Percentiles rank a stretch among this genome's conserved stretches.
phyloP scores from a whole-genome alignment of 352 stramenopile species.

The Globisporangium cylindrosporum region DNA sequence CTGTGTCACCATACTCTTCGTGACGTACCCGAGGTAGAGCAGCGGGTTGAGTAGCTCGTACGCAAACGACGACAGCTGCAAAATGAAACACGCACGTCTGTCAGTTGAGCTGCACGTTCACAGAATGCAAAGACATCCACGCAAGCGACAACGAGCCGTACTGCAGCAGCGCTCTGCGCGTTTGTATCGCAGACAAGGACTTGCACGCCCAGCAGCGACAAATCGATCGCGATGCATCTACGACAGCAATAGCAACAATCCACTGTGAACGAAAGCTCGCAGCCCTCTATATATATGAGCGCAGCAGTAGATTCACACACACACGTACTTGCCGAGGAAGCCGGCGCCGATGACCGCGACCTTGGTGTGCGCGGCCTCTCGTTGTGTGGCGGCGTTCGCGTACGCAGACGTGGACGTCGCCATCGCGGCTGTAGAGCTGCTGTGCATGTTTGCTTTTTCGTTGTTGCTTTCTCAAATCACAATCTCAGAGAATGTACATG shows the following conservation, averaged over 20 bases:
- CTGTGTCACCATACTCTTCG: conserved; percentile 68
- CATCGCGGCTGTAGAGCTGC: neutral
- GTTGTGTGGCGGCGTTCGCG: conserved; percentile 17
- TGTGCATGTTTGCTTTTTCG: too few species aligned
- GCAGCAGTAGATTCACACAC: neutral
- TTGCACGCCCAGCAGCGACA: conserved; percentile 56
- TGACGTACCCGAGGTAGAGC: conserved; percentile 72
- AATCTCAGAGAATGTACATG: too few species aligned
- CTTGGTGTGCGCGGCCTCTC: conserved; percentile 15
- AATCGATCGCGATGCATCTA: conserved; percentile 63
- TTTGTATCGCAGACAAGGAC: conserved; percentile 65
- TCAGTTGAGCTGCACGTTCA: neutral
- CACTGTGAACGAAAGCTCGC: neutral
- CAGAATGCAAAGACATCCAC: neutral
- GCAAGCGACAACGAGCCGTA: conserved; percentile 12
- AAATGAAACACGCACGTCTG: neutral
- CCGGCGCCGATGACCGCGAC: conserved; percentile 64
- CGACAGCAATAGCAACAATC: neutral
- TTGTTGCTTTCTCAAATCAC: too few species aligned
- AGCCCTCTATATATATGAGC: neutral
- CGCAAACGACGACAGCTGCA: conserved; percentile 49
- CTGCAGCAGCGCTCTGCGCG: conserved; percentile 27
- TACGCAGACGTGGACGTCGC: conserved; percentile 21
- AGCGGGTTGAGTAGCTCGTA: conserved; percentile 69
- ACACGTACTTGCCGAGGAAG: conserved; percentile 48